These are phyloP conservation scores for Fusarium mangiferae DNA, from an alignment of 2,329 filamentous ascomycete genomes.

Conservation along the genomic window DNA sequence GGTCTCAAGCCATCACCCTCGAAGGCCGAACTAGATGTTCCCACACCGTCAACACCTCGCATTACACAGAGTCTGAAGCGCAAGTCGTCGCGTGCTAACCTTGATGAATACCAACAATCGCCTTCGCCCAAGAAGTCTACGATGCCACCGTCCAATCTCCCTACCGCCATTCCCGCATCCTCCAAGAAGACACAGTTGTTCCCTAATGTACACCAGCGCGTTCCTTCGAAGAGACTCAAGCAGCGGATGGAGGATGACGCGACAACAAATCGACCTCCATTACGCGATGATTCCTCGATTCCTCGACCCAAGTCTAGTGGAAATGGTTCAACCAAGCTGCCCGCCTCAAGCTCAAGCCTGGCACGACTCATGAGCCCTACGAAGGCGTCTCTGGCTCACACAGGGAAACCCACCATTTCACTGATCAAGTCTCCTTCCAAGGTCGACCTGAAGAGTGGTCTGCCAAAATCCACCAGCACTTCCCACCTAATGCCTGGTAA, in stretches of 20 bases:
- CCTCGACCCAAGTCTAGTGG: slow-evolving; percentile 56
- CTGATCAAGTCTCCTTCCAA: slow-evolving; percentile 59
- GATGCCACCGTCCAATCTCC: slow-evolving; percentile 34
- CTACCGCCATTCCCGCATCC: slow-evolving; percentile 34
- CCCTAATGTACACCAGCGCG: slow-evolving; percentile 36
- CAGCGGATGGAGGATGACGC: slow-evolving; percentile 74
- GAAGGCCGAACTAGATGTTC: slow-evolving; percentile 64
- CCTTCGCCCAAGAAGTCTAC: slow-evolving; percentile 44
- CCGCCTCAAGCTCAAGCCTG: slow-evolving; percentile 60
- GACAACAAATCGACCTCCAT: slow-evolving; percentile 70
- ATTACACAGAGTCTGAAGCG: slow-evolving; percentile 52
- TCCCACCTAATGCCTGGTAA: slow-evolving; percentile 51
- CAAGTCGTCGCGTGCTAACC: slow-evolving; percentile 43
- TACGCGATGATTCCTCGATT: slow-evolving; percentile 61
- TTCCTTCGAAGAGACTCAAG: slow-evolving; percentile 76
- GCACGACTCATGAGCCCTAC: slow-evolving; percentile 79
- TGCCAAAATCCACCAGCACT: slow-evolving; percentile 64
- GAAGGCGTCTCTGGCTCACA: slow-evolving; percentile 70
- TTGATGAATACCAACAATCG: slow-evolving; percentile 48
- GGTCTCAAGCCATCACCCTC: slow-evolving; percentile 63
- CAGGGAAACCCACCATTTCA: slow-evolving; percentile 44
- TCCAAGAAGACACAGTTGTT: slow-evolving; percentile 27
- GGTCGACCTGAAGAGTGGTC: slow-evolving; percentile 50
- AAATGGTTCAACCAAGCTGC: slow-evolving; percentile 42
- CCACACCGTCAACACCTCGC: slow-evolving; percentile 55